These are phyloP conservation scores for Teratosphaeria viscida DNA, from an alignment of 2,329 filamentous ascomycete species.

Conservation along the genomic window DNA sequence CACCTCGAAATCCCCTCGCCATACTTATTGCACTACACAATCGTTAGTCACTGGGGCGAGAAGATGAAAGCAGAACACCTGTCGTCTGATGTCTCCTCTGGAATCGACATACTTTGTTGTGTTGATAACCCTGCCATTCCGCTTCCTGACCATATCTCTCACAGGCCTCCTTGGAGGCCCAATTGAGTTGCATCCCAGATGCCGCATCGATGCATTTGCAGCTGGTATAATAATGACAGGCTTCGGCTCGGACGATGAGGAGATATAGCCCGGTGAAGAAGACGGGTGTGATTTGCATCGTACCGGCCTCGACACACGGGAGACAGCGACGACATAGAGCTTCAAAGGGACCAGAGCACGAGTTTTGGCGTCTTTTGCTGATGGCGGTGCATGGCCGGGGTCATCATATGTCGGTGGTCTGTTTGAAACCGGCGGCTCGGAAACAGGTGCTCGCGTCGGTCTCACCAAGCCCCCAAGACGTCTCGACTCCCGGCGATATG, in stretches of 20 bases:
- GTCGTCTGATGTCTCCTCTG: too few relatives aligned
- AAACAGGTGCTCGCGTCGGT: too few relatives aligned
- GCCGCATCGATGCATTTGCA: neutral
- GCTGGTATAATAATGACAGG: neutral
- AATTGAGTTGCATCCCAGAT: neutral
- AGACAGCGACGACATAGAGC: too few relatives aligned
- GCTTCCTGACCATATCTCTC: neutral
- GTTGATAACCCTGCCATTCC: neutral
- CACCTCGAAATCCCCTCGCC: neutral
- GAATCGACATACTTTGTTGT: neutral
- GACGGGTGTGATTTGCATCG: neutral
- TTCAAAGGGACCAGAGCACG: too few relatives aligned
- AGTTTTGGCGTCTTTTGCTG: too few relatives aligned
- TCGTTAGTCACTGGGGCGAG: neutral
- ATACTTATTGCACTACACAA: neutral
- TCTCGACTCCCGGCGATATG: too few relatives aligned
- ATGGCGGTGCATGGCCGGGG: too few relatives aligned
- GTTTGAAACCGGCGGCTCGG: too few relatives aligned
- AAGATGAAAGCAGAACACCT: too few relatives aligned
- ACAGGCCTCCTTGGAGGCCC: neutral
- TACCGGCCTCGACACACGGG: neutral
- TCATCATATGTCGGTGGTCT: too few relatives aligned
- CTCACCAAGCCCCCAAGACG: too few relatives aligned
- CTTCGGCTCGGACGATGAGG: neutral
- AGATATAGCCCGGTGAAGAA: neutral